Evolutionary conservation across 495 filamentous ascomycete genomes (phyloP).

Genomic region (Aspergillus ostianus): DNA sequence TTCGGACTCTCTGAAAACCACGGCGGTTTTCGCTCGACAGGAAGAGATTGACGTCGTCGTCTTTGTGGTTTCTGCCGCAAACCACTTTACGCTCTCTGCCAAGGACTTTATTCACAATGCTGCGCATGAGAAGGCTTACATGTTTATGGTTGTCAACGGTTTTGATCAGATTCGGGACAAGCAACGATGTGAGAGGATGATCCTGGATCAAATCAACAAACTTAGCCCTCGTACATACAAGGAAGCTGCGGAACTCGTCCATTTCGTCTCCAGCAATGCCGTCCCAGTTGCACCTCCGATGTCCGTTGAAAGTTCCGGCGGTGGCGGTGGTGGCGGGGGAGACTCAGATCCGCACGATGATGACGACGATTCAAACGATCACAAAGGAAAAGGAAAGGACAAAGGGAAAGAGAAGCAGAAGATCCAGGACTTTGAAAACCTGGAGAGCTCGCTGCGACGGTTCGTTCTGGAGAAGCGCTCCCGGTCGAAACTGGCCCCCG

Average conservation of each 20-base stretch:
- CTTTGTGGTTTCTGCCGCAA: slow-evolving; percentile 94
- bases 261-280: slow-evolving; percentile 96
- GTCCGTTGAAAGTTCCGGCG: slow-evolving; percentile 46
- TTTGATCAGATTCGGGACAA: slow-evolving; percentile 94
- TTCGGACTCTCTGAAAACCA: slow-evolving; percentile 93
- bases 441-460: slow-evolving; percentile 83
- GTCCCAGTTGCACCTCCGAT: slow-evolving; percentile 69
- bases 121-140: slow-evolving; percentile 94
- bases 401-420: slow-evolving; percentile 91
- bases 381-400: slow-evolving; percentile 62
- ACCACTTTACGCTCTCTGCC: slow-evolving; percentile 94
- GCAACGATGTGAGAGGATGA: slow-evolving; percentile 80
- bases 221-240: slow-evolving; percentile 91
- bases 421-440: slow-evolving; percentile 79
- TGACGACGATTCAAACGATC: slow-evolving; percentile 49
- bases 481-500: slow-evolving; percentile 91
- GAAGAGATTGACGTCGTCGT: slow-evolving; percentile 99
- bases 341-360: slow-evolving; percentile 51
- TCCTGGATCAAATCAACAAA: slow-evolving; percentile 79
- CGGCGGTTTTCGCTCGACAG: slow-evolving; percentile 92
- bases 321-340: slow-evolving; percentile 55
- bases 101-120: slow-evolving; percentile 97
- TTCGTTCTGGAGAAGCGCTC: slow-evolving; percentile 97
- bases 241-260: slow-evolving; percentile 87
- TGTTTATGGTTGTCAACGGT: slow-evolving; percentile 98